Base-by-base conservation (phyloP, 495 filamentous ascomycete species). In the Penicillium soppii region DNA sequence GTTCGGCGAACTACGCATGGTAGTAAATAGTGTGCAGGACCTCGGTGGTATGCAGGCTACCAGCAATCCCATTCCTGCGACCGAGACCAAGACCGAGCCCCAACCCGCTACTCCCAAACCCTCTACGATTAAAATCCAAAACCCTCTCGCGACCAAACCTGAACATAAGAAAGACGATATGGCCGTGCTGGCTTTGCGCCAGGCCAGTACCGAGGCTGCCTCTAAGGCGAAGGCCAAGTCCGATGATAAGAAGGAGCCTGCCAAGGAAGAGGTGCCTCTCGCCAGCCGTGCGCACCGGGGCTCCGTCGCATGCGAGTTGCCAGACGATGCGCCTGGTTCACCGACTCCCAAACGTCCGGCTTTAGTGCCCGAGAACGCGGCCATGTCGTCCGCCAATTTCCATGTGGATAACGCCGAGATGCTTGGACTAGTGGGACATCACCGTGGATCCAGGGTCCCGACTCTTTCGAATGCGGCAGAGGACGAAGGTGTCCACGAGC, bases 1-100 rank as follows among this genome's bases (percentile, higher is more conserved):
- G 61, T 96, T 92, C 63, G 92, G 89, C 62, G 94, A 97, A 74
- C 79, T 98, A 47, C 92, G 94, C 66, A 82, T 94, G 66, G 82
- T 89, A 52, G 77, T 97, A 47, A 86, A 74, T 19, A 70, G 57
- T 38, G 67, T 70, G 23, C 57, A 71, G 47, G 69, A 71, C 35
- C 49, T 73, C 7, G 67, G 63, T 25, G 61, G 62, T 27, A 63
- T 76, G 49, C 59, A 62, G 39, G 53, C 73, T 33, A 82, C 76
- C 58, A 81, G 71, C 69, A 74, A 75, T 67, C 73, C 72, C 5
- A 13, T 48, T 52, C 27, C 55, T 50, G 17, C 71, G 53, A 39
- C 62, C 58, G 51, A 71, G 46, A 12, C 59, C 40, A 55, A 56
- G 57, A 16, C 56, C 56, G 44, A 59, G 32, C 70, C 69, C 36